phyloP scores from a whole-genome alignment of 805 yeast genomes.

The Priceomyces haplophilus region DNA sequence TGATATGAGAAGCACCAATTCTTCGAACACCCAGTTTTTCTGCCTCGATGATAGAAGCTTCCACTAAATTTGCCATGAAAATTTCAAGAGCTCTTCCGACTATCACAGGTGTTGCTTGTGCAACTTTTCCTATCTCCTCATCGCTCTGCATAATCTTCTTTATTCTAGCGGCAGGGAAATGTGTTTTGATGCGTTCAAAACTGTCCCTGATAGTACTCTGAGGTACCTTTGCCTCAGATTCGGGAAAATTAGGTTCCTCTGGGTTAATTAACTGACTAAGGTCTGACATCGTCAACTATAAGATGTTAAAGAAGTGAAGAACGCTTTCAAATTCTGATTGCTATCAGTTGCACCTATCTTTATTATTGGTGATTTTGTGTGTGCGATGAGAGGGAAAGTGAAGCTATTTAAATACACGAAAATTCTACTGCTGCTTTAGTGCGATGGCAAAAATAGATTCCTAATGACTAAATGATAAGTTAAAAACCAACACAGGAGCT shows the following conservation, averaged over 20 bases:
- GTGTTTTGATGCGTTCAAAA: slow-evolving; percentile 64
- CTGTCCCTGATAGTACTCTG: slow-evolving; percentile 31
- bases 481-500: too few species aligned
- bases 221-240: slow-evolving; percentile 16
- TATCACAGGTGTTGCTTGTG: slow-evolving; percentile 98
- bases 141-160: slow-evolving; percentile 97
- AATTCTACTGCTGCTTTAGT: slow-evolving; percentile 1
- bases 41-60: slow-evolving; percentile 78
- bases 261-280: slow-evolving; percentile 6
- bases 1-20: slow-evolving; percentile 77
- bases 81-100: slow-evolving; percentile 93
- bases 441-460: not conserved
- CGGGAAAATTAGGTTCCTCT: slow-evolving; percentile 3
- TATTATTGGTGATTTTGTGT: not conserved
- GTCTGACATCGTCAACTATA: slow-evolving; percentile 4
- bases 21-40: slow-evolving; percentile 70
- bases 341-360: too few species aligned
- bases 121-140: slow-evolving; percentile 97
- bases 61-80: slow-evolving; percentile 85
- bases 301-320: too few species aligned
- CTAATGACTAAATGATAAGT: too few species aligned
- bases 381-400: slow-evolving; percentile 7
- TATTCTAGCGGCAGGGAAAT: slow-evolving; percentile 89
- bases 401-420: slow-evolving; percentile 9
- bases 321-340: not conserved